These are phyloP conservation scores for Pezicula radicicola DNA, from an alignment of 2,329 filamentous ascomycete genomes.

Conservation along the genomic window DNA sequence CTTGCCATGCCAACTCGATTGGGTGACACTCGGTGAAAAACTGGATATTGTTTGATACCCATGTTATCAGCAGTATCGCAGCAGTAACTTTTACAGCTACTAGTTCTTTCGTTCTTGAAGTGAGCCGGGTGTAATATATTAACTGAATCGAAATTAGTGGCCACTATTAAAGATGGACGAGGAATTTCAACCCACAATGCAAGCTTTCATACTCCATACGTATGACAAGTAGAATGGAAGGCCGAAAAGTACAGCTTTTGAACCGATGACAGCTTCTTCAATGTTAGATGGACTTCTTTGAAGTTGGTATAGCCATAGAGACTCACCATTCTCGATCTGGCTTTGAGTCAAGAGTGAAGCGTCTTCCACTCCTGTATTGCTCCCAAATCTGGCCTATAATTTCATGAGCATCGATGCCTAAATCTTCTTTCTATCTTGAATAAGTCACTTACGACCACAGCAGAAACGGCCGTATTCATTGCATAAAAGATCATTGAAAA, in stretches of 20 bases:
- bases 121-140: conserved; percentile 17
- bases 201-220: conserved; percentile 22
- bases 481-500: conserved; percentile 10
- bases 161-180: not conserved
- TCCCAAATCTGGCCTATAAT: conserved; percentile 13
- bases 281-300: not conserved
- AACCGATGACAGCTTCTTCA: conserved; percentile 13
- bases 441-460: conserved; percentile 11
- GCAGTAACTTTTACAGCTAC: conserved; percentile 7
- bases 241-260: conserved; percentile 13
- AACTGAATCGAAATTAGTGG: conserved; percentile 1
- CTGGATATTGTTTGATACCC: conserved; percentile 10
- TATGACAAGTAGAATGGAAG: conserved; percentile 16
- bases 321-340: conserved; percentile 1
- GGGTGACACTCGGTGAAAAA: conserved; percentile 17
- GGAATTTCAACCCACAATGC: conserved; percentile 14
- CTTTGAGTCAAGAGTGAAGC: conserved; percentile 1
- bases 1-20: conserved; percentile 15
- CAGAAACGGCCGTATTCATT: conserved; percentile 7
- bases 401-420: not conserved
- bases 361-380: conserved; percentile 8
- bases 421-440: too few relatives aligned
- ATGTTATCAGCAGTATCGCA: conserved; percentile 11
- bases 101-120: conserved; percentile 8
- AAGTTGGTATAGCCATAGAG: not conserved